Base-by-base conservation (phyloP, 169 alveolate species). In the Blepharisma undulans region DNA sequence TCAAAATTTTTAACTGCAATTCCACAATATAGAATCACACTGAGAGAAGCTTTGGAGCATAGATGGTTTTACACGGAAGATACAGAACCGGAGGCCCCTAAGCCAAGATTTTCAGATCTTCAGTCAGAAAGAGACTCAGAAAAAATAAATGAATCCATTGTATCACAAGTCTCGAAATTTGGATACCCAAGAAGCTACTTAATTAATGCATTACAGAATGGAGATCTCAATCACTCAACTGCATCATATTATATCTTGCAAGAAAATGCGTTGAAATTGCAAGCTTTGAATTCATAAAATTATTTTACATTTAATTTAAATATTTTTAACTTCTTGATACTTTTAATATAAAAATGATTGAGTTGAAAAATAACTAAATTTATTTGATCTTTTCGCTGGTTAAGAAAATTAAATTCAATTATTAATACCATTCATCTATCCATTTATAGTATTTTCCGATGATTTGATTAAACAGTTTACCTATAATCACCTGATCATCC, bases 31-130 rank as follows among this genome's bases (percentile, higher is more conserved):
- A 90, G 98, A 91, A 71, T 96, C 34, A 89, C 88, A 84, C 87
- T 93, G 12, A 79, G 84, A 21, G 94, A 92, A 87, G 92, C 93
- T 22, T 82, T 93, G 48, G 92, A 91, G 90, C 98, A 96, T 81
- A 96, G 95, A 27, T 96, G 98, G 97, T 36, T 96, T 59, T 21
- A 60, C 7, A 32, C 72, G 32, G 97, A 96, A 6, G 89, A 89
- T 48, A 76, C 87, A 78, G 94, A 72, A 18, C 66, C 66, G 7
- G 66, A 78, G 8, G 29, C 93, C 78, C 66, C 29, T 22, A 32
- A 78, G 29, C 60, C 34, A 25, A 29, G 29, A 25, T 21, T 25
- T 32, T 27, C 27, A 82, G 34, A n/a, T 33, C 5, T 82, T 22
- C 27, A 22, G 61, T 18, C 29, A 22, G 77, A 34, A 36, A 30